Percentiles rank a stretch among this genome's conserved stretches.
Conservation (phyloP, 495 filamentous ascomycete species). For the Aspergillus sparsus region DNA sequence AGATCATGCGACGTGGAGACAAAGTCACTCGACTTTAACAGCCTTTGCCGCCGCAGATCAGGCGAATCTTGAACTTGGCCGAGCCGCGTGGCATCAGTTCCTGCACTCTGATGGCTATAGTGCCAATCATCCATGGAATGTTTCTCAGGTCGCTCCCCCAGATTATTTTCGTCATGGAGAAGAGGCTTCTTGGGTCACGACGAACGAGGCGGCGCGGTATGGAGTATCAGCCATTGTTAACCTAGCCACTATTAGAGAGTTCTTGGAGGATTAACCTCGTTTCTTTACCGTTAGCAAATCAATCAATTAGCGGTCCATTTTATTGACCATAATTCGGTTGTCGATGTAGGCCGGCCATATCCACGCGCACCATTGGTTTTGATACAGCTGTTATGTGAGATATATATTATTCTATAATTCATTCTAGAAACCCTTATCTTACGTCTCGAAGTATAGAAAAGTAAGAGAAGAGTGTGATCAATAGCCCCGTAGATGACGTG, state of each 20-base stretch:
- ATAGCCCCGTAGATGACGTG: too few relatives aligned
- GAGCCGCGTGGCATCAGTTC: neutral
- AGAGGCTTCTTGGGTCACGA: constrained; percentile 26
- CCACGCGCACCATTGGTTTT: too few relatives aligned
- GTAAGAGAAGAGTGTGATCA: too few relatives aligned
- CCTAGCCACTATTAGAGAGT: constrained; percentile 10
- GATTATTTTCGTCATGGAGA: constrained; percentile 16
- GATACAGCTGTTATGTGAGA: too few relatives aligned
- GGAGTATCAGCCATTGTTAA: constrained; percentile 29
- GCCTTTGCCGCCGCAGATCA: neutral
- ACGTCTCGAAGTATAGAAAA: too few relatives aligned
- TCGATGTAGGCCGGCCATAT: too few relatives aligned
- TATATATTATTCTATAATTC: too few relatives aligned
- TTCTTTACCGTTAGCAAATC: too few relatives aligned
- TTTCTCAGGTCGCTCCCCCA: constrained; percentile 14
- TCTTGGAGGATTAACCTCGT: too few relatives aligned
- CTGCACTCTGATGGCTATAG: neutral
- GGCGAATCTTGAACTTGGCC: neutral
- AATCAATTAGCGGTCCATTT: too few relatives aligned
- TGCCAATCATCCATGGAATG: constrained; percentile 2
- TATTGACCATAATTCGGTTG: too few relatives aligned
- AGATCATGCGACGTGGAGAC: constrained; percentile 23
- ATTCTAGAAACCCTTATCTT: too few relatives aligned
- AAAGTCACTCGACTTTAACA: constrained; percentile 13
- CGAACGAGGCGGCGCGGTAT: constrained; percentile 28